Conservation (phyloP, 2,329 filamentous ascomycete genomes). For the Calonectria honghensis region DNA sequence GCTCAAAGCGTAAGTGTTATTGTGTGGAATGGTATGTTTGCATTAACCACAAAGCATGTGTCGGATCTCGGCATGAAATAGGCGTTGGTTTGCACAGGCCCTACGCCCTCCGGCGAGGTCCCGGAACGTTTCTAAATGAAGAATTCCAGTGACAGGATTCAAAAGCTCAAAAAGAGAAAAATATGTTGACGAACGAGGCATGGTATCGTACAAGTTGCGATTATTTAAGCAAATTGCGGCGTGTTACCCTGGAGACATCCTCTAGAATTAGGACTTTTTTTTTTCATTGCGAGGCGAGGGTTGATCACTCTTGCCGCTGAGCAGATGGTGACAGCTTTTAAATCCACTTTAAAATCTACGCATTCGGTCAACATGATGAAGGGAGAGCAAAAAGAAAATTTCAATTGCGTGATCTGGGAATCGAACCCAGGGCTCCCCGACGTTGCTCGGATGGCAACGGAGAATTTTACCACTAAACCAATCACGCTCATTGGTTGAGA, state of each 20-base stretch:
- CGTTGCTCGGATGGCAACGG: constrained; percentile 1
- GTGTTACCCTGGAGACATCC: not conserved
- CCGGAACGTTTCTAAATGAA: not conserved
- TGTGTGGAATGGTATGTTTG: not conserved
- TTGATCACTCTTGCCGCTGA: no score
- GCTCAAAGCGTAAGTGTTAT: not conserved
- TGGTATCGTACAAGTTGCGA: no score
- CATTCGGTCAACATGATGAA: no score
- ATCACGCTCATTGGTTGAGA: not conserved
- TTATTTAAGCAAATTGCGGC: no score
- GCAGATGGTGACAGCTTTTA: no score
- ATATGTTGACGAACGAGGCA: not conserved
- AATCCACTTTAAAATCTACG: no score
- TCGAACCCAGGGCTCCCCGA: constrained; percentile 4
- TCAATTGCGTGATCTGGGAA: not conserved
- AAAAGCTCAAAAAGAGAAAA: no score
- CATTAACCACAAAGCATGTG: not conserved
- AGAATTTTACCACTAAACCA: constrained; percentile 6
- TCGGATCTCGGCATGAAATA: not conserved
- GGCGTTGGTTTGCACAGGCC: no score
- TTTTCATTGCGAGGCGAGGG: no score
- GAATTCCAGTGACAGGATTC: not conserved
- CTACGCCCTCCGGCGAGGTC: not conserved
- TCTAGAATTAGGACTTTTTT: no score
- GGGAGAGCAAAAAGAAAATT: not conserved